Percentiles rank a stretch among this genome's conserved stretches.
phyloP scores from a whole-genome alignment of 2,329 filamentous ascomycete genomes.

The Clonostachys solani region DNA sequence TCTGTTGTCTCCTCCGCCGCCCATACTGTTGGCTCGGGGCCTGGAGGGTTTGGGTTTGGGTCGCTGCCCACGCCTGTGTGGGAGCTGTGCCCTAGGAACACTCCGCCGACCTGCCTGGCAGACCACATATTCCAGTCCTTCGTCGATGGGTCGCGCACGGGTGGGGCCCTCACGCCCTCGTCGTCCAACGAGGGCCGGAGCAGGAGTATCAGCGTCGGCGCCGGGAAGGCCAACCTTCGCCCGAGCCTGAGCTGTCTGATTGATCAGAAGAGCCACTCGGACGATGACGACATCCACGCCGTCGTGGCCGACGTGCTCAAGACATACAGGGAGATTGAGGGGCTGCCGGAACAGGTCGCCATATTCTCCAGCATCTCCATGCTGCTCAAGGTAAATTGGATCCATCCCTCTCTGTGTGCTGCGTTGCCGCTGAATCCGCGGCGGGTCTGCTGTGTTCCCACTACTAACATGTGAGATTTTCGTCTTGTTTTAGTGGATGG shows the following conservation, averaged over 20 bases:
- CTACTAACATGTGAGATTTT: neutral
- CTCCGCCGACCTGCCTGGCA: conserved; percentile 13
- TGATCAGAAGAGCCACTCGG: conserved; percentile 11
- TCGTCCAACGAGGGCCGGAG: neutral
- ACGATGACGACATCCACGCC: conserved; percentile 20
- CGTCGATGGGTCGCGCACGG: conserved; percentile 10
- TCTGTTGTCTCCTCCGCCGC: neutral
- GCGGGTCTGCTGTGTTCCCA: neutral
- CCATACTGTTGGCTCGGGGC: neutral
- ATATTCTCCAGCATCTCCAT: conserved; percentile 21
- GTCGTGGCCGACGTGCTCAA: conserved; percentile 20
- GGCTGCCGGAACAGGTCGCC: conserved; percentile 19
- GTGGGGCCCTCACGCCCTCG: conserved; percentile 4
- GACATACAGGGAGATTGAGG: conserved; percentile 21
- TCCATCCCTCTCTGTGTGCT: neutral
- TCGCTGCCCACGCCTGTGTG: conserved; percentile 8
- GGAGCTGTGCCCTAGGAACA: conserved; percentile 15
- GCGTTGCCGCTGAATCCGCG: neutral
- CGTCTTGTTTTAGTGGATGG: conserved; percentile 14
- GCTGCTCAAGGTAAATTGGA: conserved; percentile 15
- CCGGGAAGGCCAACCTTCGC: conserved; percentile 3
- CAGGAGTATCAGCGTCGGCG: neutral
- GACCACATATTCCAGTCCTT: conserved; percentile 21
- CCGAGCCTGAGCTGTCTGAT: conserved; percentile 17
- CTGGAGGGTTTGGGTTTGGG: neutral